Evolutionary conservation across 2,329 filamentous ascomycete genomes (phyloP).

Genomic region (Talaromyces albobiverticillius): DNA sequence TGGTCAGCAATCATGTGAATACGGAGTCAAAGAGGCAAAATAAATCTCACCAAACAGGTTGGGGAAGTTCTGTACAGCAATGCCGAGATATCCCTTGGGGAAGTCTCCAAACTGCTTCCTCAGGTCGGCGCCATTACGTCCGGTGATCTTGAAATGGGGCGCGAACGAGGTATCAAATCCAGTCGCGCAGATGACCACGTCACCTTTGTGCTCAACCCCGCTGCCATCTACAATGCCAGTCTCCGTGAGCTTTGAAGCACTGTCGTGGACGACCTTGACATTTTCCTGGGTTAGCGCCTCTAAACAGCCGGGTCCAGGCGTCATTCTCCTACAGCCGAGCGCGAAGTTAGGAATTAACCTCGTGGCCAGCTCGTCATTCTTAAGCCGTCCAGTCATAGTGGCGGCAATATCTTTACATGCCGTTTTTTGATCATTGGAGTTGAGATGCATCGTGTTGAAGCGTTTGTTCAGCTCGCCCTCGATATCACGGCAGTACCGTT

Average conservation of each 20-base stretch:
- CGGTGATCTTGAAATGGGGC: conserved; percentile 44
- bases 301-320: conserved; percentile 48
- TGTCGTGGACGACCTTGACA: conserved; percentile 55
- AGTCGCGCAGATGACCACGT: conserved; percentile 38
- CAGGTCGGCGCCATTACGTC: conserved; percentile 37
- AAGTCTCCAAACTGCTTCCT: conserved; percentile 43
- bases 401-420: background rate
- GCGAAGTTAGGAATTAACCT: background rate
- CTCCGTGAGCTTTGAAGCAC: conserved; percentile 46
- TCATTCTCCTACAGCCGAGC: background rate
- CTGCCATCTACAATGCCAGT: conserved; percentile 13
- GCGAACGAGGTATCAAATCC: conserved; percentile 37
- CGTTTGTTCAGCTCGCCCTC: background rate
- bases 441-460: background rate
- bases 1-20: no score
- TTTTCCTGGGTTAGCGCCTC: conserved; percentile 61
- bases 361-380: background rate
- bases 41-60: conserved; percentile 35
- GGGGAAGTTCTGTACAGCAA: conserved; percentile 46
- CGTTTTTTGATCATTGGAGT: background rate
- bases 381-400: background rate
- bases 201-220: conserved; percentile 16
- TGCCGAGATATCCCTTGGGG: conserved; percentile 44
- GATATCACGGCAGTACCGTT: background rate
- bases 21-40: background rate